Conservation (phyloP, 768 basidiomycete species). For the Auriscalpium orientale region DNA sequence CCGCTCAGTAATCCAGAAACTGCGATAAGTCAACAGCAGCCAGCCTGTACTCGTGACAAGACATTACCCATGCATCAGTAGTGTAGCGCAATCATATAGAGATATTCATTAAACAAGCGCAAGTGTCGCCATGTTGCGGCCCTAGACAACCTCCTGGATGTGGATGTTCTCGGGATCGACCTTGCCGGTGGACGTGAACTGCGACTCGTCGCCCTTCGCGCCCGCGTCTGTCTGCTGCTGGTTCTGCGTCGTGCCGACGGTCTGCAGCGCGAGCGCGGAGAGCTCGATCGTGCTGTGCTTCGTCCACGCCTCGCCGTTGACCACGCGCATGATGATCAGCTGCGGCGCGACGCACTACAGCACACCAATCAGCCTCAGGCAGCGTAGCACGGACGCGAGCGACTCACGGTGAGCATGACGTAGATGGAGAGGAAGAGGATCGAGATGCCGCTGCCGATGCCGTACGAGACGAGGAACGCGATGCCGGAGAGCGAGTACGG, state of each 20-base stretch:
- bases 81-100: no score
- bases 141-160: no score
- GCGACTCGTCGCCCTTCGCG: neutral
- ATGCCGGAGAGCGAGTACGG: slow-evolving; percentile 16
- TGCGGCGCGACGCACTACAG: slow-evolving; percentile 14
- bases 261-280: neutral
- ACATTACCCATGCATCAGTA: no score
- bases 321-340: slow-evolving; percentile 14
- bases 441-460: slow-evolving; percentile 6
- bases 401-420: slow-evolving; percentile 15
- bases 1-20: no score
- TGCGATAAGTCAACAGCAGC: no score
- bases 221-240: neutral
- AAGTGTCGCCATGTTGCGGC: no score
- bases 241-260: neutral
- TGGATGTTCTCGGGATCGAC: no score
- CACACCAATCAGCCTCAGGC: neutral
- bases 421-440: slow-evolving; percentile 15
- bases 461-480: slow-evolving; percentile 17
- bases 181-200: neutral
- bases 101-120: no score
- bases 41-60: no score
- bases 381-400: neutral
- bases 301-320: slow-evolving; percentile 13
- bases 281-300: neutral